These are phyloP conservation scores for Candida tibetensis DNA, from an alignment of 805 yeast genomes.

Conservation along the genomic window DNA sequence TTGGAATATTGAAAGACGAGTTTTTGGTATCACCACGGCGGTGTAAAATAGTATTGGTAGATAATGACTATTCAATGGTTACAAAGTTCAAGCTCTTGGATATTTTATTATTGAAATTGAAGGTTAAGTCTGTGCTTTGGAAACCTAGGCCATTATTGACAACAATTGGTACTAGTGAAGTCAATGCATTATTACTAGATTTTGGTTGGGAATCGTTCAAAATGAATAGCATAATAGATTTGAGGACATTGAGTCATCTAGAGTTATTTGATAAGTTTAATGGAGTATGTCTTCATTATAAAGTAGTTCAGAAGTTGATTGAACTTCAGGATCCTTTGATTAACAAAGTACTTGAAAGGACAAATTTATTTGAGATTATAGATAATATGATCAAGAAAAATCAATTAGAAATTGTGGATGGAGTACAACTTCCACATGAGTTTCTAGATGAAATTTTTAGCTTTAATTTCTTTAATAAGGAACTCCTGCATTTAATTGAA, in stretches of 20 bases:
- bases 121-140: slow-evolving; percentile 23
- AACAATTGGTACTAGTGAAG: slow-evolving; percentile 19
- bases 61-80: slow-evolving; percentile 13
- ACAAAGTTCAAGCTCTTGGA: slow-evolving; percentile 17
- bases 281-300: slow-evolving; percentile 20
- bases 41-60: slow-evolving; percentile 22
- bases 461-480: slow-evolving; percentile 7
- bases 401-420: slow-evolving; percentile 12
- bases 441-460: slow-evolving; percentile 15
- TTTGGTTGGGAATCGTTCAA: slow-evolving; percentile 25
- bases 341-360: slow-evolving; percentile 7
- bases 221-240: slow-evolving; percentile 22
- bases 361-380: slow-evolving; percentile 16
- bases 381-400: slow-evolving; percentile 15
- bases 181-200: slow-evolving; percentile 28
- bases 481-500: slow-evolving; percentile 7
- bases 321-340: slow-evolving; percentile 10
- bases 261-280: slow-evolving; percentile 6
- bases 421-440: slow-evolving; percentile 10
- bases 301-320: slow-evolving; percentile 13
- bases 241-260: slow-evolving; percentile 12
- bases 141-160: slow-evolving; percentile 18
- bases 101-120: slow-evolving; percentile 20
- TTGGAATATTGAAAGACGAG: not conserved
- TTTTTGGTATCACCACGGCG: slow-evolving; percentile 18